phyloP scores from a whole-genome alignment of 495 filamentous ascomycete genomes.

The Pseudotulostoma volvatum region DNA sequence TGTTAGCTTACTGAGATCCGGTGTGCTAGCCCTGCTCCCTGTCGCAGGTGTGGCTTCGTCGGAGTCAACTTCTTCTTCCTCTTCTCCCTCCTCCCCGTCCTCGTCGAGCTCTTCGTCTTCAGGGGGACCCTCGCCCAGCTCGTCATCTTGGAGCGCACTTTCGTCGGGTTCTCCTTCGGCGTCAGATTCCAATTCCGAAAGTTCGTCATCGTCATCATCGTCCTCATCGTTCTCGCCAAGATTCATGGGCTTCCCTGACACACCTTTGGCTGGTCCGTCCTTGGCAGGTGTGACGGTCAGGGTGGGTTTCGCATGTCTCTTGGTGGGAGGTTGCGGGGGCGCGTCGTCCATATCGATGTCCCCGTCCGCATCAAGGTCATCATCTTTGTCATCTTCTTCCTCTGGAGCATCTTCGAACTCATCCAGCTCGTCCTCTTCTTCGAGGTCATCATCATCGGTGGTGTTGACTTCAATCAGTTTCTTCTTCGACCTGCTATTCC shows the following conservation, averaged over 20 bases:
- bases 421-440: conserved; percentile 31
- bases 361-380: conserved; percentile 37
- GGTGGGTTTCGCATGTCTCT: conserved; percentile 17
- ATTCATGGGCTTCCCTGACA: conserved; percentile 46
- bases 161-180: conserved; percentile 36
- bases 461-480: conserved; percentile 51
- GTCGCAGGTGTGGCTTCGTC: conserved; percentile 42
- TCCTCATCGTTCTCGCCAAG: conserved; percentile 36
- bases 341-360: conserved; percentile 42
- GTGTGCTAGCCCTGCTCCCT: conserved; percentile 46
- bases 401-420: conserved; percentile 42
- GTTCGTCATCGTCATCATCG: conserved; percentile 30
- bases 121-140: conserved; percentile 18
- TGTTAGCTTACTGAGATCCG: conserved; percentile 73
- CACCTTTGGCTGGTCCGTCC: conserved; percentile 27
- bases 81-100: conserved; percentile 41
- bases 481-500: conserved; percentile 47
- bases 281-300: conserved; percentile 13
- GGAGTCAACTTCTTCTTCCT: conserved; percentile 47
- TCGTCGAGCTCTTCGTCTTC: conserved; percentile 33
- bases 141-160: conserved; percentile 21
- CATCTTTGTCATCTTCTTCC: conserved; percentile 41
- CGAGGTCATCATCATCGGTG: conserved; percentile 37
- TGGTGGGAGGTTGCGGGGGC: conserved; percentile 23
- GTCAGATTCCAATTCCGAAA: conserved; percentile 32